phyloP scores from a whole-genome alignment of 2,329 filamentous ascomycete genomes.

The Hypoxylon sp. region DNA sequence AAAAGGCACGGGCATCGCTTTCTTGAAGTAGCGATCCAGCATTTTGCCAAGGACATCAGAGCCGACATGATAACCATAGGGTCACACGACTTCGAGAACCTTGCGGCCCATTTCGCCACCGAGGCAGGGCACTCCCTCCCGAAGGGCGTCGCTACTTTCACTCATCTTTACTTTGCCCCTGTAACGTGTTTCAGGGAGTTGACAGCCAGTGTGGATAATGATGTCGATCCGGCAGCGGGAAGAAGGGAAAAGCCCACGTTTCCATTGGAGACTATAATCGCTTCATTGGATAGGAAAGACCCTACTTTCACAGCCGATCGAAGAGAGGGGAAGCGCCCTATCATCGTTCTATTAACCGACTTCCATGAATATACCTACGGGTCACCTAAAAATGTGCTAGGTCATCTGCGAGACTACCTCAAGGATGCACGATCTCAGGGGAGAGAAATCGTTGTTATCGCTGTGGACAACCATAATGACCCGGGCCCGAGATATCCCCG shows the following conservation, averaged over 20 bases:
- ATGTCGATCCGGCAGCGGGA: background rate
- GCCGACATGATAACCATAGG: conserved; percentile 2
- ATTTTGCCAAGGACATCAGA: conserved; percentile 3
- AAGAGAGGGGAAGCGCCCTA: background rate
- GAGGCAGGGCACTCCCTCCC: background rate
- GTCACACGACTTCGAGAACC: background rate
- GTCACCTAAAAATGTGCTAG: background rate
- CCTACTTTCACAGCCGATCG: background rate
- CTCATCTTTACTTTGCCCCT: background rate
- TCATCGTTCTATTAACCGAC: background rate
- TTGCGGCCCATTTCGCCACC: background rate
- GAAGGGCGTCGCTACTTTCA: background rate
- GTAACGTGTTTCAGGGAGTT: background rate
- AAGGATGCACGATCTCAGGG: background rate
- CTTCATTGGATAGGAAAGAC: background rate
- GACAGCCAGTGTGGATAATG: background rate
- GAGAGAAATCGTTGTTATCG: background rate
- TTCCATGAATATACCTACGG: background rate
- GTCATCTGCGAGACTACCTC: background rate
- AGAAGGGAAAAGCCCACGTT: background rate
- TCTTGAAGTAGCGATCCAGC: background rate
- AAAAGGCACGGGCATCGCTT: background rate
- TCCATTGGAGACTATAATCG: background rate
- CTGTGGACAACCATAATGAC: background rate
- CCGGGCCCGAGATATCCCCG: no score